Base-by-base conservation (phyloP, 2,329 filamentous ascomycete genomes). In the Penicillium olsonii region DNA sequence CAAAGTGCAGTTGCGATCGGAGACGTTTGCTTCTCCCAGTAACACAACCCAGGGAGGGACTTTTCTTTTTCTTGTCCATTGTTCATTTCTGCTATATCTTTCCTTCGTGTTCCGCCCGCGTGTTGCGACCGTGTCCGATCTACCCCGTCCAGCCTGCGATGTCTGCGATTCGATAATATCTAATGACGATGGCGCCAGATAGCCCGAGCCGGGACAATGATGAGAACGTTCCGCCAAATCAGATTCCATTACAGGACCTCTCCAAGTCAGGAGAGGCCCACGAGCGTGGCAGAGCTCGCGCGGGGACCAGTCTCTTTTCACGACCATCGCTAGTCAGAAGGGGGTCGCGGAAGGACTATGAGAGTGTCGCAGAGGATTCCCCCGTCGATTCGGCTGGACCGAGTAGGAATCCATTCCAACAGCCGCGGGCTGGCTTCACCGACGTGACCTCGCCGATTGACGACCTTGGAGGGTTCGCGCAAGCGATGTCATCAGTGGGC, bases 181-280 rank as follows among this genome's bases (percentile, higher is more conserved):
- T 56, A 56, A 61, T 56, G 53, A 71, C 62, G 58, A 74, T 74
- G 71, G 71, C 71, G 63, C 67, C 71, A 44, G 67, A 64, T 57
- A 65, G 63, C 59, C 64, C 68, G 54, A 62, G 59, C 57, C 57
- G 56, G 57, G 63, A 61, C 53, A 51, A 63, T 56, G 51, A 60
- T 50, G 60, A 67, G 33, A 57, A 57, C 44, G 53, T 55, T 45
- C 54, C 61, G 18, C 54, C 56, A n/a, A 54, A 64, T 50, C 70
- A 73, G 54, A 92, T 94, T 72, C 87, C 87, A 52, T 76, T 92
- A 50, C 85, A 85, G 69, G 82, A 86, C 60, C 75, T 88, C 29
- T 74, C 75, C 11, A 68, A 70, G 50, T 66, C 68, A 20, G 68
- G 68, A 27, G 68, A 68, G 40, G 57, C 56, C 27, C 50, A 63